Conservation (phyloP, 768 basidiomycete genomes). For the Mycena filopes region DNA sequence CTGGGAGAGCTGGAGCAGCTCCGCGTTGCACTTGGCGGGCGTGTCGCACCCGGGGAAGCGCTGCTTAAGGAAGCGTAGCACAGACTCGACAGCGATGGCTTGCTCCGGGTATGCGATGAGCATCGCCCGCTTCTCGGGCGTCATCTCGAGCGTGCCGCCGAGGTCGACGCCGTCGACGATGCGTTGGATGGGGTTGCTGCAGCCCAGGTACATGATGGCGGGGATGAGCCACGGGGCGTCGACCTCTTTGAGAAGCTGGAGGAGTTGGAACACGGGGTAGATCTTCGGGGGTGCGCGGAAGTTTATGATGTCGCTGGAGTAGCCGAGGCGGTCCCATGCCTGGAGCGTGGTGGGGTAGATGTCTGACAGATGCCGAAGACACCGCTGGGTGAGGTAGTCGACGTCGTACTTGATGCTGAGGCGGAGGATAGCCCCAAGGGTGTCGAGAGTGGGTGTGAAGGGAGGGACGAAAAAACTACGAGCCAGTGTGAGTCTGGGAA, state of each 20-base stretch:
- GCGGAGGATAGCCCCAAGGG: constrained; percentile 21
- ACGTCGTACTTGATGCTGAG: constrained; percentile 31
- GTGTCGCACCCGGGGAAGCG: constrained; percentile 12
- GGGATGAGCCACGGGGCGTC: constrained; percentile 24
- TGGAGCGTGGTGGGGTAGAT: constrained; percentile 25
- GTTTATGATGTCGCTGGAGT: constrained; percentile 23
- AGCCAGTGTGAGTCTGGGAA: not conserved
- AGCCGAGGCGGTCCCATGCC: constrained; percentile 22
- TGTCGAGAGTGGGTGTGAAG: constrained; percentile 13
- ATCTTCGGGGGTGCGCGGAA: constrained; percentile 18
- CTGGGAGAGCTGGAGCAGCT: constrained; percentile 18
- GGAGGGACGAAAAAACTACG: constrained; percentile 27
- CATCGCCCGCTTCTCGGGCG: constrained; percentile 21
- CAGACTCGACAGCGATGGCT: constrained; percentile 1
- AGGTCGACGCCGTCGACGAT: constrained; percentile 24
- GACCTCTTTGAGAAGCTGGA: constrained; percentile 16
- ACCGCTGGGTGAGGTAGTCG: constrained; percentile 18
- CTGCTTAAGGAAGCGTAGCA: constrained; percentile 21
- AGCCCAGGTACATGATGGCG: constrained; percentile 29
- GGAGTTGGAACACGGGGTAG: constrained; percentile 25
- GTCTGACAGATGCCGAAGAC: constrained; percentile 22
- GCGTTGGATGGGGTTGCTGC: constrained; percentile 25
- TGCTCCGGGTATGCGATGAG: constrained; percentile 24
- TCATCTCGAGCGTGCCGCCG: constrained; percentile 1
- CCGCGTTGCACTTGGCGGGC: constrained; percentile 21